Evolutionary conservation across 345 rosid species (phyloP), one percentile per base, ranked within the genome.

Genomic region (Ricinus communis): DNA sequence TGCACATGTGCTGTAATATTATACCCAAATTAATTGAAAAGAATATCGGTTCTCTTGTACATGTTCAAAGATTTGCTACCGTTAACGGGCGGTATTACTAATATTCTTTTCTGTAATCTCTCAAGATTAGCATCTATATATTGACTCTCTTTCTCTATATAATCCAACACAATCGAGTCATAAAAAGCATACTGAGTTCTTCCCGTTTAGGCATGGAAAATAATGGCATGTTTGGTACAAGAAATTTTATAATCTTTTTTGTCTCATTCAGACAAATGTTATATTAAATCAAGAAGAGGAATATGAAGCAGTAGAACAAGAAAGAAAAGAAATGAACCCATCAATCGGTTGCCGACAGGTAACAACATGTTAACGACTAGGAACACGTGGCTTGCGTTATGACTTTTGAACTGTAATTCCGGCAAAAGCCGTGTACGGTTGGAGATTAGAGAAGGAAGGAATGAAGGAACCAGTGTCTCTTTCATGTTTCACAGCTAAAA

Each of bases 331-430:
- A 27, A 30, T 2, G 7, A 3, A 53, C 16, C 36, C 71, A 54
- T 40, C 28, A 65, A 28, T 33, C 30, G 5, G 52, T 33, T 66
- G 47, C 76, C 59, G 79, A 71, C 76, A 71, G 40, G 69, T 56
- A 36, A 57, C 40, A 40, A 24, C 2, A 58, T 7, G 21, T 22
- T 15, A 53, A 40, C 60, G 15, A 16, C 36, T 36, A 36, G 22
- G 15, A 8, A 31, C 79, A 71, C 77, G 79, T 59, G 77, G 38
- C 5, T n/a, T 18, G 71, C 81, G 62, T n/a, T 69, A 56, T 68
- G 82, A 60, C 31, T 18, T 64, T 54, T 47, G 54, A 47, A 47
- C 55, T n/a, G n/a, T n/a, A n/a, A n/a, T n/a, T n/a, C n/a, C n/a
- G n/a, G n/a, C n/a, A n/a, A n/a, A n/a, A n/a, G n/a, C n/a, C n/a